These are phyloP conservation scores for Dittrichia graveolens DNA, from an alignment of 129 eudicot genomes.

Conservation along the genomic window DNA sequence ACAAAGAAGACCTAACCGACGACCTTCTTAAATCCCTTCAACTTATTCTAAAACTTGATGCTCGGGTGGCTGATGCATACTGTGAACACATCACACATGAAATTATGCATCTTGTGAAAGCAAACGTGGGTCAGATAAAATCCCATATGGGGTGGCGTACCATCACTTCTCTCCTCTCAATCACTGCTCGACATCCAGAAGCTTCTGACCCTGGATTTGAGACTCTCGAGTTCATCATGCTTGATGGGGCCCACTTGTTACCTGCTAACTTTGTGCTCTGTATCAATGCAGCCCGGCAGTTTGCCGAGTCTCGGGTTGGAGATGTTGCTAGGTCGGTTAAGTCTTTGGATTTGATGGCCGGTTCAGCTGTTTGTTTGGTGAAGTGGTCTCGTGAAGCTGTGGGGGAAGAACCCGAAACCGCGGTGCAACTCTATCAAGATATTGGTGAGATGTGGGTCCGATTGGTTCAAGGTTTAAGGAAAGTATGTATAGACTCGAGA, in stretches of 20 bases:
- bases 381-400: constrained; percentile 62
- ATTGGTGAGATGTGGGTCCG: constrained; percentile 85
- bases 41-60: constrained; percentile 73
- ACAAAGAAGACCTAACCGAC: constrained; percentile 80
- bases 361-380: constrained; percentile 57
- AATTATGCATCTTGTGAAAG: constrained; percentile 76
- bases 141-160: constrained; percentile 92
- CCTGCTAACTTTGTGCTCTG: constrained; percentile 75
- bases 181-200: constrained; percentile 82
- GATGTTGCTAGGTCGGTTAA: constrained; percentile 48
- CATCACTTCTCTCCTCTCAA: constrained; percentile 63
- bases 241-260: constrained; percentile 71
- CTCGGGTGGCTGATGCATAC: constrained; percentile 83
- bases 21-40: constrained; percentile 78
- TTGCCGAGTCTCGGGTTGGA: constrained; percentile 85
- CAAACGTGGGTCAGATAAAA: constrained; percentile 68
- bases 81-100: constrained; percentile 83
- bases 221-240: constrained; percentile 65
- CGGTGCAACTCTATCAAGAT: constrained; percentile 55
- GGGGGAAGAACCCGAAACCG: constrained; percentile 50
- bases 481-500: constrained; percentile 65
- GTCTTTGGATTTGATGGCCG: constrained; percentile 72
- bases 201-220: constrained; percentile 81
- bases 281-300: constrained; percentile 72
- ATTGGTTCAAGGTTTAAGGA: constrained; percentile 61